These are phyloP conservation scores for Naganishia sp. DNA, from an alignment of 1,284 basidiomycete species.

Conservation along the genomic window DNA sequence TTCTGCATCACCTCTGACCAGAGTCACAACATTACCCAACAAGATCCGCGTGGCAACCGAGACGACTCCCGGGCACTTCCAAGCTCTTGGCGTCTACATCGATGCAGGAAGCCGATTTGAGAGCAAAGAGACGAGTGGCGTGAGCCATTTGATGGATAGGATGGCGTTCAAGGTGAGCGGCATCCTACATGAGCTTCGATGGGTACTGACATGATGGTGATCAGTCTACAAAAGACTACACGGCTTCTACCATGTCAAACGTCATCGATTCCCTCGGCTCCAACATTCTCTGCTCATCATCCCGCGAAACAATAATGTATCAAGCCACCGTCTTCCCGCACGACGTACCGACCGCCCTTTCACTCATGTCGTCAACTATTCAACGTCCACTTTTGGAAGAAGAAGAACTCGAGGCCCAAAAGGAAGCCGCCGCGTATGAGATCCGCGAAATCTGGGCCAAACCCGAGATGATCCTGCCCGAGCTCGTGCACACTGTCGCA, in stretches of 20 bases:
- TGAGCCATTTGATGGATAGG: constrained; percentile 88
- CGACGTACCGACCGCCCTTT: constrained; percentile 76
- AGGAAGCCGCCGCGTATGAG: constrained; percentile 89
- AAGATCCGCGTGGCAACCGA: constrained; percentile 91
- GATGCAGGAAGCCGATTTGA: constrained; percentile 95
- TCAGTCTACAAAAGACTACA: constrained; percentile 39
- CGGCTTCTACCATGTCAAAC: constrained; percentile 71
- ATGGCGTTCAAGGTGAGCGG: constrained; percentile 88
- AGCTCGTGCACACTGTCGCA: constrained; percentile 83
- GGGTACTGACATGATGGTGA: neutral
- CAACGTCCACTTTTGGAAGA: constrained; percentile 73
- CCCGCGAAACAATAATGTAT: constrained; percentile 95
- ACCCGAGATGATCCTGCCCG: constrained; percentile 94
- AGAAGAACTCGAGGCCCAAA: constrained; percentile 80
- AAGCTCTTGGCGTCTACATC: constrained; percentile 88
- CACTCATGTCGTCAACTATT: constrained; percentile 88
- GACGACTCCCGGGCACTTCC: constrained; percentile 88
- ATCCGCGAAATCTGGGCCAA: constrained; percentile 83
- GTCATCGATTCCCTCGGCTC: constrained; percentile 86
- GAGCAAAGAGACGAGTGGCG: constrained; percentile 70
- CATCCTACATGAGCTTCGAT: neutral
- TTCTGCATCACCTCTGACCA: constrained; percentile 13
- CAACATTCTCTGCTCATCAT: constrained; percentile 87
- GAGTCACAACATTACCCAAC: constrained; percentile 83
- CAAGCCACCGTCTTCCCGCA: constrained; percentile 92